Conservation (phyloP, 1,284 basidiomycete genomes). For the Agroathelia rolfsii region DNA sequence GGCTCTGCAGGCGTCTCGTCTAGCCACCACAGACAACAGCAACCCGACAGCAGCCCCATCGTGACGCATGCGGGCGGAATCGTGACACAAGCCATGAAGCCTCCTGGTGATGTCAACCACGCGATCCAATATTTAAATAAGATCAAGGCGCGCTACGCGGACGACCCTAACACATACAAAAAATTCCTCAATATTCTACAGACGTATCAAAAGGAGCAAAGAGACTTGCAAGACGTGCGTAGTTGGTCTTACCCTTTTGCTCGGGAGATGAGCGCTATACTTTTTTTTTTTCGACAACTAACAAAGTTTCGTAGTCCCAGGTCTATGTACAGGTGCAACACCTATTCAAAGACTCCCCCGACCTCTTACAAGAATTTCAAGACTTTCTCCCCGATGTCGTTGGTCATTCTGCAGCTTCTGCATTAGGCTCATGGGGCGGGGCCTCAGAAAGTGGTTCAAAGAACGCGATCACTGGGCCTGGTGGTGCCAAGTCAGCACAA, state of each 20-base stretch:
- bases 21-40: constrained; percentile 44
- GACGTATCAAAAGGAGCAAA: constrained; percentile 93
- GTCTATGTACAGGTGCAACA: constrained; percentile 90
- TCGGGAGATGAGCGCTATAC: too few species aligned
- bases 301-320: constrained; percentile 37
- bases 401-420: constrained; percentile 26
- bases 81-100: constrained; percentile 35
- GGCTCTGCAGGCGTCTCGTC: constrained; percentile 49
- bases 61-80: too few species aligned
- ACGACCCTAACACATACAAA: constrained; percentile 94
- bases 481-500: too few species aligned
- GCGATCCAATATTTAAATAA: constrained; percentile 98
- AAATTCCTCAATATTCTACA: constrained; percentile 97
- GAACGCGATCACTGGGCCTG: too few species aligned
- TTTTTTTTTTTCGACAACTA: constrained; percentile 10
- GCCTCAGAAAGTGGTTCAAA: too few species aligned
- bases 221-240: constrained; percentile 80
- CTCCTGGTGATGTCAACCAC: constrained; percentile 82
- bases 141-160: constrained; percentile 92
- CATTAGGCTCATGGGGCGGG: too few species aligned
- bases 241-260: constrained; percentile 3
- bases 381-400: constrained; percentile 82
- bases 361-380: constrained; percentile 92
- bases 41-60: constrained; percentile 28
- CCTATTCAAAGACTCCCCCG: constrained; percentile 88